phyloP scores from a whole-genome alignment of 177 flowering plant genomes.

The Vitis hybrid region DNA sequence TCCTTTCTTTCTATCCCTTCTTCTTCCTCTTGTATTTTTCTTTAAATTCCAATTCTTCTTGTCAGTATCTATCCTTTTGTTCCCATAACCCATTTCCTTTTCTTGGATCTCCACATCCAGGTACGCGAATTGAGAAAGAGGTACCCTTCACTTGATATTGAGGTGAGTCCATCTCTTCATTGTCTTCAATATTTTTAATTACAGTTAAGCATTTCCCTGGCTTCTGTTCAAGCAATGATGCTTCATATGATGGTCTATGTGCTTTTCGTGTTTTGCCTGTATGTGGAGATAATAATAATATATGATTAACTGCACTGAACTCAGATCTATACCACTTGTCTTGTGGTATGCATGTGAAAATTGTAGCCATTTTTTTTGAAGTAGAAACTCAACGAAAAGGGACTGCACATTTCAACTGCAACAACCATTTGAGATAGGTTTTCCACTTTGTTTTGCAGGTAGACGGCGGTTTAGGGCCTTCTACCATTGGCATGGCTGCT shows the following conservation, averaged over 20 bases:
- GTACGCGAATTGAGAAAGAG: conserved; percentile 73
- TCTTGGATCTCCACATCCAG: conserved; percentile 54
- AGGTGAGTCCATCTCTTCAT: conserved; percentile 42
- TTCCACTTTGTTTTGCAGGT: conserved; percentile 48
- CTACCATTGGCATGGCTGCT: conserved; percentile 82
- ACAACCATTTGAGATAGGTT: not conserved
- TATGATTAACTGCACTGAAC: too few relatives aligned
- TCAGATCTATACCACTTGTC: too few relatives aligned
- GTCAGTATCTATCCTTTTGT: conserved; percentile 1
- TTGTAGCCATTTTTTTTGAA: too few relatives aligned
- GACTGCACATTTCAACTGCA: not conserved
- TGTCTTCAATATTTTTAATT: not conserved
- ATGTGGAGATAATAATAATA: too few relatives aligned
- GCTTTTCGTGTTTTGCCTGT: too few relatives aligned
- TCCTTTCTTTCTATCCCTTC: not conserved
- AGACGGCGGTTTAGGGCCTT: conserved; percentile 96
- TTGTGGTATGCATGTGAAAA: too few relatives aligned
- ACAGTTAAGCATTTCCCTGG: not conserved
- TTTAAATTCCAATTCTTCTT: not conserved
- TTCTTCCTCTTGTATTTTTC: not conserved
- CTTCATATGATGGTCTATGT: too few relatives aligned
- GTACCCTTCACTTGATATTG: conserved; percentile 92
- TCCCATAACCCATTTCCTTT: conserved; percentile 10
- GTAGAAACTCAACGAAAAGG: too few relatives aligned
- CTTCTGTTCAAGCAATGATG: not conserved